phyloP scores from a whole-genome alignment of 2,329 filamentous ascomycete species.

The Alternaria incomplexa region DNA sequence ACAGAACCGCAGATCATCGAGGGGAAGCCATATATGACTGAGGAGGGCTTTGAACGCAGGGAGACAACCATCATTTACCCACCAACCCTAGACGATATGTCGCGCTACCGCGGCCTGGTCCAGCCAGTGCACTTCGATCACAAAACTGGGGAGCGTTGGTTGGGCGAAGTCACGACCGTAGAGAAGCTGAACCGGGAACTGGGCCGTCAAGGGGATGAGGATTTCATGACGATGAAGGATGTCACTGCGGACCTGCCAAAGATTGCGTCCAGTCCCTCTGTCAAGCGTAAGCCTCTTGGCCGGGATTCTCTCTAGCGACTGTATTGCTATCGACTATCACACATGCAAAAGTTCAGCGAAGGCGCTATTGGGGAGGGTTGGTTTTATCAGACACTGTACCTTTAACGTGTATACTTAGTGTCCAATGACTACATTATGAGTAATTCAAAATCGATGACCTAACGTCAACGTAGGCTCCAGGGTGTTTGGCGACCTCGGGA shows the following conservation, averaged over 20 bases:
- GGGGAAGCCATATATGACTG: slow-evolving; percentile 41
- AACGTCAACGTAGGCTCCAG: not conserved
- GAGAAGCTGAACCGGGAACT: slow-evolving; percentile 22
- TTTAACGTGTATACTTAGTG: not conserved
- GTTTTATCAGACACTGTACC: not conserved
- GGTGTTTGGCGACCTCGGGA: not conserved
- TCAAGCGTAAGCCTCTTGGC: slow-evolving; percentile 22
- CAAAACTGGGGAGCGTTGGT: slow-evolving; percentile 33
- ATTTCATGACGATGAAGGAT: slow-evolving; percentile 14
- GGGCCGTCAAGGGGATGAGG: slow-evolving; percentile 5
- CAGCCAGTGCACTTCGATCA: slow-evolving; percentile 40
- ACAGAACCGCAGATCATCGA: slow-evolving; percentile 50
- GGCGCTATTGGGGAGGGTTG: not conserved
- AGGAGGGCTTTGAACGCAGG: slow-evolving; percentile 51
- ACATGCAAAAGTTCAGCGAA: not conserved
- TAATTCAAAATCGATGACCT: not conserved
- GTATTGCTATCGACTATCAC: not conserved
- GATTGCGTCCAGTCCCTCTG: slow-evolving; percentile 8
- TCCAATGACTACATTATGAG: not conserved
- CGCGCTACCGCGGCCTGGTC: slow-evolving; percentile 32
- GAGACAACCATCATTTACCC: slow-evolving; percentile 56
- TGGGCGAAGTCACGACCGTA: slow-evolving; percentile 30
- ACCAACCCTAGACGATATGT: slow-evolving; percentile 49
- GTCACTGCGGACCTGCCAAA: slow-evolving; percentile 15
- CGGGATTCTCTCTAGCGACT: slow-evolving; percentile 2